A percentile compares a stretch with the other conserved stretches of the same genome.
Conservation (phyloP, 176 grass and related monocot genomes). For the Oryza punctata region DNA sequence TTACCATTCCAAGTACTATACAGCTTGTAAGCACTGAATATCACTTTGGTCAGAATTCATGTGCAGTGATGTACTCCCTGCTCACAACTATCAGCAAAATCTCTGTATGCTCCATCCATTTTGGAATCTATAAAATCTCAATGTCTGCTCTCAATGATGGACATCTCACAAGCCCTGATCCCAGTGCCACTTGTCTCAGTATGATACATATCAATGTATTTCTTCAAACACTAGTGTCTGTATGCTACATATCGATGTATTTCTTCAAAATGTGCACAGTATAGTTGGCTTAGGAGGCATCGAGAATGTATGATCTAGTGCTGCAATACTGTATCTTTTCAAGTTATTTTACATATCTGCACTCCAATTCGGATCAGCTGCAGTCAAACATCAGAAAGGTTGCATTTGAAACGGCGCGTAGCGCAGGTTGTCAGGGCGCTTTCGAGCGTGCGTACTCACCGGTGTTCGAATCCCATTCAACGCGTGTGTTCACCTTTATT, state of each 20-base stretch:
- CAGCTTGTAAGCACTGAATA: too few relatives aligned
- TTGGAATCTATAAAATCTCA: not conserved
- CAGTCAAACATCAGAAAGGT: too few relatives aligned
- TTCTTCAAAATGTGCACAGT: too few relatives aligned
- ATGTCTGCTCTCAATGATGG: not conserved
- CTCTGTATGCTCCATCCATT: not conserved
- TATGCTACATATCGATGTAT: too few relatives aligned
- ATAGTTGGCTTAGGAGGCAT: not conserved
- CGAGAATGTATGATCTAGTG: not conserved
- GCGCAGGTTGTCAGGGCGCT: too few relatives aligned
- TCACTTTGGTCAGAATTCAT: too few relatives aligned
- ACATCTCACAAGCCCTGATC: not conserved
- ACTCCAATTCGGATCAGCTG: too few relatives aligned
- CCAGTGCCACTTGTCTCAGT: not conserved
- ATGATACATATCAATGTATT: not conserved
- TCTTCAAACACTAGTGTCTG: not conserved
- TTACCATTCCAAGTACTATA: too few relatives aligned
- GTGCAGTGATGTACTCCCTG: not conserved
- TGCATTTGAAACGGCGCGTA: too few relatives aligned
- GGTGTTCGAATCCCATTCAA: too few relatives aligned
- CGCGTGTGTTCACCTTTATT: too few relatives aligned
- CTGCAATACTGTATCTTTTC: not conserved
- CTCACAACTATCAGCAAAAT: not conserved
- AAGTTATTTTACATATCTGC: not conserved
- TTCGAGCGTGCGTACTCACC: too few relatives aligned